phyloP scores from a whole-genome alignment of 768 basidiomycete genomes.

The Rhodocollybia butyracea region DNA sequence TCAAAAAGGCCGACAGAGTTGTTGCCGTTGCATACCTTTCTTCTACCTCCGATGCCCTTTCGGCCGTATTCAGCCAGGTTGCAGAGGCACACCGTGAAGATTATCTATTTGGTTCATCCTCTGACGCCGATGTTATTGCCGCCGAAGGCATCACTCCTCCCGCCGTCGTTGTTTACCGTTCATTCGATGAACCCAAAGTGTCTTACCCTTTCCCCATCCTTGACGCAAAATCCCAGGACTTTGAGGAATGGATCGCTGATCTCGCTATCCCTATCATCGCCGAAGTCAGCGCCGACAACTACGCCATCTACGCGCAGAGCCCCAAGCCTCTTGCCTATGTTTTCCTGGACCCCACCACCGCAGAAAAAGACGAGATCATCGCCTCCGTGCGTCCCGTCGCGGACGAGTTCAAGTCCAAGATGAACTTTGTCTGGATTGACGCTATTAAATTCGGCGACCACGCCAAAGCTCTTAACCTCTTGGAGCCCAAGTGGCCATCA shows the following conservation, averaged over 20 bases:
- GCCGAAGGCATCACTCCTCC: slow-evolving; percentile 77
- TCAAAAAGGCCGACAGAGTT: slow-evolving; percentile 85
- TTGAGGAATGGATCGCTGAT: slow-evolving; percentile 77
- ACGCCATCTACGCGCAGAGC: slow-evolving; percentile 76
- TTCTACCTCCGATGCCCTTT: slow-evolving; percentile 67
- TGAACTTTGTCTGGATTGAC: slow-evolving; percentile 99
- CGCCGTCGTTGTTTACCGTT: slow-evolving; percentile 87
- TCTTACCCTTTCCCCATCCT: slow-evolving; percentile 64
- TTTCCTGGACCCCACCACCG: slow-evolving; percentile 80
- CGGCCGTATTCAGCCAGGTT: slow-evolving; percentile 69
- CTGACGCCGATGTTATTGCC: slow-evolving; percentile 65
- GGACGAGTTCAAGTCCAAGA: slow-evolving; percentile 72
- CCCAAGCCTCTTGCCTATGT: slow-evolving; percentile 90
- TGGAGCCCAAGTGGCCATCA: slow-evolving; percentile 83
- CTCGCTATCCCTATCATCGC: slow-evolving; percentile 87
- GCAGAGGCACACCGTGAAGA: slow-evolving; percentile 90
- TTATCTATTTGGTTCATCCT: slow-evolving; percentile 87
- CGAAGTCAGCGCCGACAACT: slow-evolving; percentile 94
- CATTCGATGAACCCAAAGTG: slow-evolving; percentile 80
- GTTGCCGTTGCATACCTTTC: slow-evolving; percentile 85
- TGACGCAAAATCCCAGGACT: slow-evolving; percentile 53
- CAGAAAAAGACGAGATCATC: slow-evolving; percentile 61
- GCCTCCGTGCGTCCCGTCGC: slow-evolving; percentile 75
- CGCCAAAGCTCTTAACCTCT: slow-evolving; percentile 89
- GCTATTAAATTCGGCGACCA: slow-evolving; percentile 94